Percentiles rank a stretch among this genome's conserved stretches.
Conservation (phyloP, 352 stramenopile species). For the Pythium grandisporangium region DNA sequence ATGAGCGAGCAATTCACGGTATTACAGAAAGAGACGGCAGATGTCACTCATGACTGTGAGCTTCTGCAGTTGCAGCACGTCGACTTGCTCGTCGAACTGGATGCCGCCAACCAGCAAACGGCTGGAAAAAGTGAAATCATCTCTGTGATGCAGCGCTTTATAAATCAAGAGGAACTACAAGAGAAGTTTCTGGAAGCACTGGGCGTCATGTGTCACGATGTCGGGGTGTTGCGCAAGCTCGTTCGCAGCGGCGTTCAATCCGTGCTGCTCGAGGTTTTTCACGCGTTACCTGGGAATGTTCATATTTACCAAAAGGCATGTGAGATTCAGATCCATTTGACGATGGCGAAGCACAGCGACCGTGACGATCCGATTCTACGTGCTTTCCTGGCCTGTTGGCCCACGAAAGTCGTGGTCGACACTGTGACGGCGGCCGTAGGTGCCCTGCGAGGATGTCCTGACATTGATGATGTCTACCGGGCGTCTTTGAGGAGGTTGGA, state of each 20-base stretch:
- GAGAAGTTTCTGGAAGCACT: slow-evolving; percentile 12
- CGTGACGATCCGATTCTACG: background rate
- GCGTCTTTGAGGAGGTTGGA: too few relatives aligned
- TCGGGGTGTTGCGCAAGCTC: slow-evolving; percentile 5
- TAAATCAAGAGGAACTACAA: slow-evolving; percentile 1
- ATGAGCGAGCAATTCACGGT: slow-evolving; percentile 1
- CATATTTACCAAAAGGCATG: slow-evolving; percentile 1
- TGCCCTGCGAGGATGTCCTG: too few relatives aligned
- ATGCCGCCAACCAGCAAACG: background rate
- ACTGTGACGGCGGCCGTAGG: too few relatives aligned
- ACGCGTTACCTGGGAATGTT: background rate
- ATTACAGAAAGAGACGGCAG: background rate
- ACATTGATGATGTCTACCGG: too few relatives aligned
- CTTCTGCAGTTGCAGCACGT: slow-evolving; percentile 1
- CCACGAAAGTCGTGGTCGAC: background rate
- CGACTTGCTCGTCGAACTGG: background rate
- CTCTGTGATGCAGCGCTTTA: slow-evolving; percentile 2
- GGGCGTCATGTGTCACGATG: slow-evolving; percentile 5
- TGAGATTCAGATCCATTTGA: background rate
- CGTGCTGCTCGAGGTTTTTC: slow-evolving; percentile 3
- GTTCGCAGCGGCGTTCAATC: slow-evolving; percentile 6
- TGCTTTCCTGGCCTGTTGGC: background rate
- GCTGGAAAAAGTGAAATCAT: slow-evolving; percentile 12
- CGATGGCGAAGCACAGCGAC: background rate
- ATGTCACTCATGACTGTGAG: slow-evolving; percentile 1